These are phyloP conservation scores for Pachysandra terminalis DNA, from an alignment of 164 flowering plant species.

Conservation along the genomic window DNA sequence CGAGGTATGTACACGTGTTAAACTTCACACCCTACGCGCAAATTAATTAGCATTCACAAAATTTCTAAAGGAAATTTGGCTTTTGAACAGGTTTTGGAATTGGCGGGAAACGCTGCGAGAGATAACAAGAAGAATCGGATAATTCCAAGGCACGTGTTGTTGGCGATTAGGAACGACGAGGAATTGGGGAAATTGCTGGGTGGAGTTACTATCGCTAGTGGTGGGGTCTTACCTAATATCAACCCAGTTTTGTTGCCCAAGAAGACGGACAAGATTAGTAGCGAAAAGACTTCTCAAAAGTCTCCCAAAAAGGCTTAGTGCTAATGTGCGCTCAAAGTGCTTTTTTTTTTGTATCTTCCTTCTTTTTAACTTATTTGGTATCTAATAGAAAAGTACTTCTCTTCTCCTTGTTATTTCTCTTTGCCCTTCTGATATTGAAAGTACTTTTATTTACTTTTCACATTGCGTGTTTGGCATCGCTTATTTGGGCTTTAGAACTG, in stretches of 20 bases:
- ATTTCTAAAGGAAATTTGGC: no score
- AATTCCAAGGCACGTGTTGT: conserved; percentile 11
- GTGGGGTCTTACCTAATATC: conserved; percentile 18
- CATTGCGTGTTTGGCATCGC: no score
- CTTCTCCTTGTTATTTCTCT: no score
- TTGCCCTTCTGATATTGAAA: no score
- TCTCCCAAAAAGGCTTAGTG: conserved; percentile 3
- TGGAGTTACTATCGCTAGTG: conserved; percentile 15
- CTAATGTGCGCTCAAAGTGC: background rate
- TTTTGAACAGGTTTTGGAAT: conserved; percentile 12
- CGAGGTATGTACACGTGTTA: background rate
- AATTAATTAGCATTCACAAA: no score
- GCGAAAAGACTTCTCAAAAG: background rate
- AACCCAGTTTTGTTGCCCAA: conserved; percentile 18
- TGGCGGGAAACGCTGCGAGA: conserved; percentile 20
- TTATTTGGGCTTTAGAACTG: no score
- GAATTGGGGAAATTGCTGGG: conserved; percentile 13
- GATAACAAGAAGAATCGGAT: conserved; percentile 13
- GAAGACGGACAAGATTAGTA: conserved; percentile 3
- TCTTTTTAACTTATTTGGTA: no score
- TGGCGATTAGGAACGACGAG: conserved; percentile 16
- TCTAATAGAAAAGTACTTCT: no score
- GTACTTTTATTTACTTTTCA: no score
- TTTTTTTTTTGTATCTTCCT: no score
- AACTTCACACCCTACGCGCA: no score